Base-by-base conservation (phyloP, 805 yeast species). In the Metschnikowia baotianmanensis region DNA sequence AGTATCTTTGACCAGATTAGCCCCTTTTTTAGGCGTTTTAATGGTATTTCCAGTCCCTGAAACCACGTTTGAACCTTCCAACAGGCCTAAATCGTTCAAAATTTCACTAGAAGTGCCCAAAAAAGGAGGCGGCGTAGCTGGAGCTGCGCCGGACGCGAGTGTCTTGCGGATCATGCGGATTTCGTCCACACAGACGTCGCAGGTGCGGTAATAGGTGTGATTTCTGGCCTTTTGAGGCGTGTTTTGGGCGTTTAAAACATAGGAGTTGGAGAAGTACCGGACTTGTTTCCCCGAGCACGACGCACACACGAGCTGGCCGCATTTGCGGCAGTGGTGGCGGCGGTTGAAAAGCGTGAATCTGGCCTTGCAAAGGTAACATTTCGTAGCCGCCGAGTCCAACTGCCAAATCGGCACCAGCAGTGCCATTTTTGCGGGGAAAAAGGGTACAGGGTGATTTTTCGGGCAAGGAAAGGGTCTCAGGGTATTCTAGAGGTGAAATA, bases 231-330 rank as follows among this genome's bases (percentile, higher is more conserved):
- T 39, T 6, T 38, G 40, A 7, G 47, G 41, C 25, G 40, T 31
- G 18, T 53, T 49, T 18, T 48, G 47, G 15, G 55, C 46, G 24
- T 41, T 47, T 20, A 50, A 47, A 3, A 57, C 51, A 5, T 31
- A 46, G 4, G 59, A 45, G 35, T 47, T 46, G 32, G 57, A 45
- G 33, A 54, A 53, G 40, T 54, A 57, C 24, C 71, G 66, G 6
- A 77, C 69, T 30, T 62, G 60, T 17, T 75, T 69, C 7, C 65
- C 57, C 6, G 91, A 80, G 54, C 96, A 87, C 28, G 58, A 53
- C 22, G 79, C 82, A 61, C 96, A 87, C 13, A 83, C 86, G 0
- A 88, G 82, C 24, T 79, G 68, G 3, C 96, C 96, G 63, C 96
- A 87, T 44, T 69, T 71, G 38, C 93, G 71, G 60, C 96, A 87